A percentile compares a stretch with the other conserved stretches of the same genome.
These are phyloP conservation scores for Cornus controversa DNA, from an alignment of 148 eudicot species.

Conservation along the genomic window DNA sequence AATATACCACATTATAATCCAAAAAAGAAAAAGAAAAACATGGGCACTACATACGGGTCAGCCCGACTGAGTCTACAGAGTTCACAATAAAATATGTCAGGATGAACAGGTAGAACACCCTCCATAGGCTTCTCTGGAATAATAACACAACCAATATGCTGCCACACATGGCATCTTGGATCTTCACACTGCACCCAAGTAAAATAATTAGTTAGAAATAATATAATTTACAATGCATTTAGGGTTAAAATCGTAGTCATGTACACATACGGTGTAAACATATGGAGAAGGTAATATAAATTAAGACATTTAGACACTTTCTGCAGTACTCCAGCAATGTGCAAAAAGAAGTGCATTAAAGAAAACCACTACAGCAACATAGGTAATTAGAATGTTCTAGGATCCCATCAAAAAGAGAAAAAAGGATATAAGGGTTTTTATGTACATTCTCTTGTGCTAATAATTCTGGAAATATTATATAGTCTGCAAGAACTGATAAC, in stretches of 20 bases:
- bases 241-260: neutral
- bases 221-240: neutral
- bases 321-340: too few species aligned
- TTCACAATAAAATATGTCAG: constrained; percentile 60
- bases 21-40: neutral
- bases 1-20: neutral
- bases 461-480: too few species aligned
- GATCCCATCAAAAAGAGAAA: neutral
- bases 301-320: too few species aligned
- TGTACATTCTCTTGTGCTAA: neutral
- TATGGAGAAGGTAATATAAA: neutral
- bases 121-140: constrained; percentile 70
- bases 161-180: constrained; percentile 62
- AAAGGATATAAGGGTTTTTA: neutral
- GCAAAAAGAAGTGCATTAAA: too few species aligned
- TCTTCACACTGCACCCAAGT: constrained; percentile 55
- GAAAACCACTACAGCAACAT: neutral
- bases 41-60: constrained; percentile 59
- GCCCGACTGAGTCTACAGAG: constrained; percentile 69
- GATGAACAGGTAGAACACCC: constrained; percentile 43
- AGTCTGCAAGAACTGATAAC: too few species aligned
- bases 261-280: neutral
- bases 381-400: neutral
- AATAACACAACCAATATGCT: constrained; percentile 64
- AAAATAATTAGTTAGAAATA: constrained; percentile 8